phyloP scores from a whole-genome alignment of 495 filamentous ascomycete genomes.

The Wilcoxina mikolae region DNA sequence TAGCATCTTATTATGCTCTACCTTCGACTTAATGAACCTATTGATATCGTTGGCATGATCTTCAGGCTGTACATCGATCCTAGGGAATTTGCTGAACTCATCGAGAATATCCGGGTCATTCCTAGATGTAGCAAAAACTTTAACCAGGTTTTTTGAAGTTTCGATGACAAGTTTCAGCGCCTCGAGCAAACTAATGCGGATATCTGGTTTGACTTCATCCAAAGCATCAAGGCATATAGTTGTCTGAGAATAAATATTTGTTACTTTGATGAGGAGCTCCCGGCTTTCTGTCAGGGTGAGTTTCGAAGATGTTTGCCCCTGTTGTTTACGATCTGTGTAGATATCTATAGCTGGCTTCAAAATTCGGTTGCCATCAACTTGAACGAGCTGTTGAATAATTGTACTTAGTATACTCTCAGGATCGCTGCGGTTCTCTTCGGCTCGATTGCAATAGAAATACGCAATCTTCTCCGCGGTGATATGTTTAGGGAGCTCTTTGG shows the following conservation, averaged over 20 bases:
- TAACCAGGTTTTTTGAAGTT: neutral
- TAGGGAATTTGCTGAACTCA: no score
- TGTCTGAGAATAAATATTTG: constrained; percentile 2
- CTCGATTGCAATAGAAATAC: constrained; percentile 16
- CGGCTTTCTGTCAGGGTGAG: constrained; percentile 1
- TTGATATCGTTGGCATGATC: constrained; percentile 16
- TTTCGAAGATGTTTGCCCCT: neutral
- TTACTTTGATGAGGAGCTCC: neutral
- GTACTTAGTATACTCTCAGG: constrained; percentile 6
- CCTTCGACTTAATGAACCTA: constrained; percentile 10
- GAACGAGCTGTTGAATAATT: constrained; percentile 9
- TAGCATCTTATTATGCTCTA: neutral
- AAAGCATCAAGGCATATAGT: constrained; percentile 1
- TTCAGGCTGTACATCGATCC: no score
- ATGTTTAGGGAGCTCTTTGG: no score
- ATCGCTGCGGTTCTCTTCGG: constrained; percentile 2
- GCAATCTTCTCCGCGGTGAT: constrained; percentile 3
- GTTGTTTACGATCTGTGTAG: neutral
- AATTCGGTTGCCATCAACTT: neutral
- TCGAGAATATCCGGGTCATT: neutral
- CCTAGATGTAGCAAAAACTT: constrained; percentile 2
- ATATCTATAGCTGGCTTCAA: neutral
- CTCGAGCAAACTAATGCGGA: neutral
- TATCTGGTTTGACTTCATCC: neutral
- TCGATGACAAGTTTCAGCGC: constrained; percentile 1